A percentile compares a stretch with the other conserved stretches of the same genome.
Evolutionary conservation across 495 filamentous ascomycete species (phyloP).

Genomic region (Neurospora sp.): DNA sequence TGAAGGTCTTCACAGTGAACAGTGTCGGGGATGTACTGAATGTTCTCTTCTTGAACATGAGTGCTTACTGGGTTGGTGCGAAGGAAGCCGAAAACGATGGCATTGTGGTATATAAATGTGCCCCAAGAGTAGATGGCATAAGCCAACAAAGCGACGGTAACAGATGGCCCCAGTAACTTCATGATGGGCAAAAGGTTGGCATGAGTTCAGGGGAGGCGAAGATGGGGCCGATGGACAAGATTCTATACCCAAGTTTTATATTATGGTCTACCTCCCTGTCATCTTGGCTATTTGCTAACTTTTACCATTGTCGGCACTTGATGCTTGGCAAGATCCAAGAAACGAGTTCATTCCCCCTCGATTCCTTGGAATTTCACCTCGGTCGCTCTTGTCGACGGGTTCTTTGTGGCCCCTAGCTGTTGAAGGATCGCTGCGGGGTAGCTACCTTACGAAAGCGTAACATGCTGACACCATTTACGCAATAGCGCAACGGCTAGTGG

Average conservation of each 20-base stretch:
- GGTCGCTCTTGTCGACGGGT: background rate
- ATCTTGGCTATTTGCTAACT: background rate
- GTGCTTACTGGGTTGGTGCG: slow-evolving; percentile 12
- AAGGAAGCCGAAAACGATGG: slow-evolving; percentile 16
- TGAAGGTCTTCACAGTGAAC: slow-evolving; percentile 52
- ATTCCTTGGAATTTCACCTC: background rate
- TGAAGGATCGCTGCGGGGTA: background rate
- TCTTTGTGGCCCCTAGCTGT: background rate
- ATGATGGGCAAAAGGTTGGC: slow-evolving; percentile 1
- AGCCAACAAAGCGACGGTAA: slow-evolving; percentile 12
- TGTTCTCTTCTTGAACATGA: slow-evolving; percentile 7
- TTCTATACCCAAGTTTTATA: background rate
- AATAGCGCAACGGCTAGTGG: background rate
- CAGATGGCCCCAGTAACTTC: slow-evolving; percentile 9
- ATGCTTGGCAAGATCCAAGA: background rate
- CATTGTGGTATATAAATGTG: slow-evolving; percentile 2
- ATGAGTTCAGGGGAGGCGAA: background rate
- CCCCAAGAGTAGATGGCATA: slow-evolving; percentile 9
- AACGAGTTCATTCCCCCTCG: background rate
- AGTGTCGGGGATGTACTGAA: slow-evolving; percentile 39
- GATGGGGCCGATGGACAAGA: background rate
- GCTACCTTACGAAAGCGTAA: background rate
- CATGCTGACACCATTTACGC: background rate
- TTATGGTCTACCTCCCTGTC: background rate
- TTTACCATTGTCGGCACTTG: background rate